Base-by-base conservation (phyloP, 1,284 basidiomycete species). In the Megacollybia platyphylla region DNA sequence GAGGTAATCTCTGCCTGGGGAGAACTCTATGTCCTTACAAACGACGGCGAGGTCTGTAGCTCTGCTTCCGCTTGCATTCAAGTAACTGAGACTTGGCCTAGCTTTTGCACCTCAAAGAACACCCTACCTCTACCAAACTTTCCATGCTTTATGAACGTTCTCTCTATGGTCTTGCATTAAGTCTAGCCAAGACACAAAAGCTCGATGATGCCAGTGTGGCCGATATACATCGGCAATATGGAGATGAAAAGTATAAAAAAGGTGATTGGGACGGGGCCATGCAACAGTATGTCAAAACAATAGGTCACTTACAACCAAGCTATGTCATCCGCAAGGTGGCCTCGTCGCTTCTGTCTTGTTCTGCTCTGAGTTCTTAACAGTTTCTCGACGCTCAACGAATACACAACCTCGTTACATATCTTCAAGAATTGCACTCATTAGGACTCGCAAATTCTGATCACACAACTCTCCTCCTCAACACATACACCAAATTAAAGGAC, bases 301-400 rank as follows among this genome's bases (percentile, higher is more conserved):
- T 97, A 20, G 91, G 94, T 0, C 68, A 79, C 44, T 69, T 96
- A 0, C 88, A 92, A 51, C 90, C 93, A 0, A 96, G 91, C 56
- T 96, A 96, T 61, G 90, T 98, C 15, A 93, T 98, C 47, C 79
- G 96, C 51, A 97, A 96, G 73, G 91, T 87, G 50, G 5, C 24
- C 34, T 20, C 31, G 28, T 15, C 41, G 15, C 1, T 36, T 40
- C 5, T 7, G 4, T 10, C 15, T 40, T 41, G 1, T 20, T 8
- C 30, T 2, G 2, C 13, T 44, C 32, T 48, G 17, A 20, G 20
- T 3, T 6, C 10, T 18, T 24, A 8, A 20, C 52, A 96, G 90
- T 97, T 94, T 62, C 76, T 99, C 32, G 94, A 97, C 52, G 91
- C 94, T 0, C 94, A 98, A 58, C 70, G 94, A 3, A 97, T 97